A percentile compares a stretch with the other conserved stretches of the same genome.
phyloP scores from a whole-genome alignment of 371 early-diverging fungal genomes.

The Haplosporangium sp. region DNA sequence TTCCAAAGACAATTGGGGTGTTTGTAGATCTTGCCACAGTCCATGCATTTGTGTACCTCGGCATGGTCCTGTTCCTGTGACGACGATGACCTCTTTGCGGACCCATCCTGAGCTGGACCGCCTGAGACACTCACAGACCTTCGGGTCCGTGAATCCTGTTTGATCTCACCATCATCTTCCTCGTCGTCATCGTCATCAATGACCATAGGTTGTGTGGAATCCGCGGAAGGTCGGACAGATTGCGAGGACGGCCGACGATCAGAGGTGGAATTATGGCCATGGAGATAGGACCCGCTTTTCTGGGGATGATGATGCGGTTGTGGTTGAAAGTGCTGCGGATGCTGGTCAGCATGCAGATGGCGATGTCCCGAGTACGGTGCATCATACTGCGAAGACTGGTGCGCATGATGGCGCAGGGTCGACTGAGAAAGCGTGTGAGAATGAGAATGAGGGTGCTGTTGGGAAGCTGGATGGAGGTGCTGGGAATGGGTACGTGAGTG shows the following conservation, averaged over 20 bases:
- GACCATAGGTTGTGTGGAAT: conserved; percentile 4
- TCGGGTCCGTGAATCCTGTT: conserved; percentile 6
- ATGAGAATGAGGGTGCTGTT: conserved; percentile 4
- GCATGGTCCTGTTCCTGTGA: conserved; percentile 10
- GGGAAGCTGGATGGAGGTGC: conserved; percentile 2
- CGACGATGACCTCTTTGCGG: not conserved
- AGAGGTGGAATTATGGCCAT: conserved; percentile 2
- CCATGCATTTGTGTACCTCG: conserved; percentile 60
- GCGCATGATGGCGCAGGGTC: not conserved
- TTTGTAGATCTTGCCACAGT: conserved; percentile 79
- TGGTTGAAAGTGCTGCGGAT: not conserved
- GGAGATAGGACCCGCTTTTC: not conserved
- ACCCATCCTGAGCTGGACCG: not conserved
- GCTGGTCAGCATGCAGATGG: not conserved
- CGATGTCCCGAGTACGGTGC: too few relatives aligned
- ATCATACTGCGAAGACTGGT: not conserved
- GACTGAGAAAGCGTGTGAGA: conserved; percentile 1
- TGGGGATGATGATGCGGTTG: not conserved
- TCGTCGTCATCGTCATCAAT: conserved; percentile 33
- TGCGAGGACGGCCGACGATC: conserved; percentile 6
- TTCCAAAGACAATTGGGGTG: conserved; percentile 75
- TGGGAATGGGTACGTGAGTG: conserved; percentile 18
- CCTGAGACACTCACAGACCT: not conserved
- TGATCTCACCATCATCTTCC: conserved; percentile 38
- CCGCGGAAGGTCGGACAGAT: conserved; percentile 2